Evolutionary conservation across 2,329 filamentous ascomycete species (phyloP).

Genomic region (Pyrenochaeta sp.): DNA sequence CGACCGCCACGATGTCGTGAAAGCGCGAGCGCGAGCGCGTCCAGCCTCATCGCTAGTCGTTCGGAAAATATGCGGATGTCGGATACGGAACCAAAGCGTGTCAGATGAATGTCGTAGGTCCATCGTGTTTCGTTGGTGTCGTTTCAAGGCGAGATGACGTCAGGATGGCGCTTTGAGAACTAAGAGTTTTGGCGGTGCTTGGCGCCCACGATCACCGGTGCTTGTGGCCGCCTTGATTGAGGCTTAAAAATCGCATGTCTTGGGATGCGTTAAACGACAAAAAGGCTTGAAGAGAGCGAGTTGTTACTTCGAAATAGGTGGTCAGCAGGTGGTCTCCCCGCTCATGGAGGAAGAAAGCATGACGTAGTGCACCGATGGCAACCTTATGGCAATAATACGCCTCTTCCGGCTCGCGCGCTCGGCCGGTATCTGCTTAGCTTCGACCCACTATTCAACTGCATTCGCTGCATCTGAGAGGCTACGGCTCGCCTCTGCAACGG

Average conservation of each 20-base stretch:
- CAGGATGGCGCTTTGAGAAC: constrained; percentile 3
- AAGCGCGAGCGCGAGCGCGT: too few relatives aligned
- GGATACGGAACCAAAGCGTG: too few relatives aligned
- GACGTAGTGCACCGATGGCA: constrained; percentile 5
- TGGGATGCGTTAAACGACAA: constrained; percentile 1
- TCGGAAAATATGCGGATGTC: too few relatives aligned
- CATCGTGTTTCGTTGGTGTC: background rate
- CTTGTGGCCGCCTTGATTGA: constrained; percentile 15
- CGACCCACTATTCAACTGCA: constrained; percentile 21
- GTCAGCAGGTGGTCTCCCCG: background rate
- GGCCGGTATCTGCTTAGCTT: constrained; percentile 12
- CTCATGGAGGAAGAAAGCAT: background rate
- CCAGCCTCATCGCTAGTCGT: too few relatives aligned
- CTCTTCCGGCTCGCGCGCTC: background rate
- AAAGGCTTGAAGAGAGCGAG: background rate
- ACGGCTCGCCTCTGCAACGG: constrained; percentile 9
- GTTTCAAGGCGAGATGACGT: constrained; percentile 14
- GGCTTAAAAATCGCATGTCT: constrained; percentile 12
- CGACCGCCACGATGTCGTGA: too few relatives aligned
- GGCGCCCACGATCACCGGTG: constrained; percentile 17
- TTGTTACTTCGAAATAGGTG: background rate
- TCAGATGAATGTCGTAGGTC: background rate
- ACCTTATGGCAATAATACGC: constrained; percentile 1
- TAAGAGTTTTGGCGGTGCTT: constrained; percentile 20
- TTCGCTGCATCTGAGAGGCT: constrained; percentile 17